These are phyloP conservation scores for Metarhizium guizhouense DNA, from an alignment of 2,329 filamentous ascomycete species.

Conservation along the genomic window DNA sequence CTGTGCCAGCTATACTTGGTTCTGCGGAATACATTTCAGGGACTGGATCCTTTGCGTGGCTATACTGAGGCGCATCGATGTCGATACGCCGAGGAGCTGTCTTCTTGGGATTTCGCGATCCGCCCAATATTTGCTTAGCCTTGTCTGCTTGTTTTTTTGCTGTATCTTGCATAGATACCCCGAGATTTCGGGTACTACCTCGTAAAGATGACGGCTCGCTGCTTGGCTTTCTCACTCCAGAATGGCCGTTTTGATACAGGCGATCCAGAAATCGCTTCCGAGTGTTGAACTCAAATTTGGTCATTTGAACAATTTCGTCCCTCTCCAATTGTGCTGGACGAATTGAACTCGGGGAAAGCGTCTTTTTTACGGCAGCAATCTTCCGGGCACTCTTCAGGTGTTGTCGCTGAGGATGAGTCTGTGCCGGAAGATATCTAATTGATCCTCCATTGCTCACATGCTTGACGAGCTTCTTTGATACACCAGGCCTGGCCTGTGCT, in stretches of 20 bases:
- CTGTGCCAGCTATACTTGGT: conserved; percentile 6
- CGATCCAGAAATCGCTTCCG: conserved; percentile 47
- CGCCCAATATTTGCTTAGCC: not conserved
- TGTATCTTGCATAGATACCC: not conserved
- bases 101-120: conserved; percentile 33
- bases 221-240: not conserved
- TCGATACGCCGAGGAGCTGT: conserved; percentile 36
- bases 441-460: conserved; percentile 17
- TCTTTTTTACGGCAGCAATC: not conserved
- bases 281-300: conserved; percentile 33
- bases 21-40: conserved; percentile 8
- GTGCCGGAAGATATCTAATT: conserved; percentile 14
- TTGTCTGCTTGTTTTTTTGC: not conserved
- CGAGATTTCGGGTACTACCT: not conserved
- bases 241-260: conserved; percentile 34
- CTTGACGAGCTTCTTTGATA: conserved; percentile 19
- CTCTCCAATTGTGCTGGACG: conserved; percentile 50
- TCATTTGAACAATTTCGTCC: conserved; percentile 25
- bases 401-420: not conserved
- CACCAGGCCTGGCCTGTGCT: not conserved
- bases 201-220: not conserved
- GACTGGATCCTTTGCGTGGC: conserved; percentile 44
- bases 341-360: not conserved
- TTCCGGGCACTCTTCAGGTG: not conserved
- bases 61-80: conserved; percentile 41